Base-by-base conservation (phyloP, 73 alveolate genomes). In the Symbiodinium natans region DNA sequence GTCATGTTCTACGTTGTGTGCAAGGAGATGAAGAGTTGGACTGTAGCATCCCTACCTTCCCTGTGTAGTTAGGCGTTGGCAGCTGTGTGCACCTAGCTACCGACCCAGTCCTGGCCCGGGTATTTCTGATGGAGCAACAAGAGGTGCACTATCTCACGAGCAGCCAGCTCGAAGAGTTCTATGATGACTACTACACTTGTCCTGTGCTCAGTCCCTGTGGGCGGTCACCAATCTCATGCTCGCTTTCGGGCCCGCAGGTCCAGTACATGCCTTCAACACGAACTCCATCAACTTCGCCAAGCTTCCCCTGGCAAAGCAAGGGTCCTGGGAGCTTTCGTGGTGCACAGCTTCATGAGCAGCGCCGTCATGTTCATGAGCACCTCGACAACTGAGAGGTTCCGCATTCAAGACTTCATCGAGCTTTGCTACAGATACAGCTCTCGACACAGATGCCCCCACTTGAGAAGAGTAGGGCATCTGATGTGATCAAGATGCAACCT, bases 161-260 rank as follows among this genome's bases (percentile, higher is more conserved):
- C 40, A 90, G 97, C 43, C 97, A 90, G 52, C 97, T 90, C 75
- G 97, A 90, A 42, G 97, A 90, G 87, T 90, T 90, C 97, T 90
- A 90, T 46, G 97, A 90, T 19, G 97, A 90, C 88, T 90, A 90
- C 88, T 90, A 90, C 89, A 36, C 87, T n/a, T 90, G 97, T 73
- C 29, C 42, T 29, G 17, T n/a, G 43, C 84, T 74, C n/a, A 68
- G 82, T 10, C 19, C 5, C 10, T 25, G 36, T 10, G 36, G 82
- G 38, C 27, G 15, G 33, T 48, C 63, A 48, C 23, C 63, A 23
- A 68, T 68, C 10, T 25, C 82, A 52, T 13, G 71, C 15, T 23
- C 15, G 17, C 71, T 52, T 52, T 29, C 71, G 71, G 71, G 6
- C 31, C 15, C 71, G 1, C 10, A 74, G 84, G 84, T 34, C 97